Conservation (phyloP, 169 alveolate genomes). For the Theileria annulata region DNA sequence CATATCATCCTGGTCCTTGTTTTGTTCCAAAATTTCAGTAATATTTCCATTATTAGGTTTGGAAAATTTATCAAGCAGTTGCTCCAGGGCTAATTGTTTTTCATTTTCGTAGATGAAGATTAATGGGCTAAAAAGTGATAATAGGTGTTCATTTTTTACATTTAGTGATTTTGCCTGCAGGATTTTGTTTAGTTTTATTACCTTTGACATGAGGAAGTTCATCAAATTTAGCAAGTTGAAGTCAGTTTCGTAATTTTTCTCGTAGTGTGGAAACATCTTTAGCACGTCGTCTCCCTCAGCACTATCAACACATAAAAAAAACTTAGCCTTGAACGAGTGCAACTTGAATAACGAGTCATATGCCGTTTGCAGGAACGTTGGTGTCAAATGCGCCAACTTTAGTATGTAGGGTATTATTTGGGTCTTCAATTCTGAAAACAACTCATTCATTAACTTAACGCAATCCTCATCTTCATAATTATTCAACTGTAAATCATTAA, state of each 20-base stretch:
- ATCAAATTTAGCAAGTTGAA: neutral
- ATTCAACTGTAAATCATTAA: neutral
- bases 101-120: constrained; percentile 38
- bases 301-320: neutral
- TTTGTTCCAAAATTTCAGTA: neutral
- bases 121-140: constrained; percentile 54
- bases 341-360: constrained; percentile 10
- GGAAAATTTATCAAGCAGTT: neutral
- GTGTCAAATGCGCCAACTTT: neutral
- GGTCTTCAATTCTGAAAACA: neutral
- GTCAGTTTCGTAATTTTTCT: neutral
- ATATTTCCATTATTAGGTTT: neutral
- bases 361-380: constrained; percentile 9
- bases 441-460: neutral
- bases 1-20: neutral
- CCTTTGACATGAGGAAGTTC: neutral
- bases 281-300: neutral
- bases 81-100: constrained; percentile 43
- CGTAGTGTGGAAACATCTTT: neutral
- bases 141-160: constrained; percentile 14
- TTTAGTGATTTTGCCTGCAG: constrained; percentile 15
- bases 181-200: neutral
- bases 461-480: neutral
- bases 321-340: constrained; percentile 15
- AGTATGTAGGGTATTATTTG: constrained; percentile 2